A percentile compares a stretch with the other conserved stretches of the same genome.
phyloP scores from a whole-genome alignment of 164 flowering plant genomes.

The Dillenia suffruticosa region DNA sequence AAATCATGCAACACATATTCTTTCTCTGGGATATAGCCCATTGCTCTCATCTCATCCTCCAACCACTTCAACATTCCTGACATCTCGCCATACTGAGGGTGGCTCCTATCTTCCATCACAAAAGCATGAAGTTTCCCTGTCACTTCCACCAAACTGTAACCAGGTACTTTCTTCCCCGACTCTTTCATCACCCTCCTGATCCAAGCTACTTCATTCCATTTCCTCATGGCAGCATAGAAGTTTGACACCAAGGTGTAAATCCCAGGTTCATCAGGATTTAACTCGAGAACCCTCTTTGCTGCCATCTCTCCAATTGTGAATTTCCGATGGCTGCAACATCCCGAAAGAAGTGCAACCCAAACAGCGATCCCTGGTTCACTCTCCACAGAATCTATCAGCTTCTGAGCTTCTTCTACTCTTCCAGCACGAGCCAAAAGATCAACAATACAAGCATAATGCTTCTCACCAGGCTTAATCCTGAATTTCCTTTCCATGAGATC shows the following conservation, averaged over 20 bases:
- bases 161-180: slow-evolving; percentile 46
- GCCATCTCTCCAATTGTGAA: slow-evolving; percentile 35
- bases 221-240: slow-evolving; percentile 43
- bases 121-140: slow-evolving; percentile 51
- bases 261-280: slow-evolving; percentile 47
- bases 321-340: slow-evolving; percentile 37
- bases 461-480: slow-evolving; percentile 40
- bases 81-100: slow-evolving; percentile 25
- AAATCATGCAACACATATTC: slow-evolving; percentile 24
- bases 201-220: slow-evolving; percentile 47
- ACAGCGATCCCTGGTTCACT: slow-evolving; percentile 35
- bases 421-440: slow-evolving; percentile 65
- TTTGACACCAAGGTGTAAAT: slow-evolving; percentile 43
- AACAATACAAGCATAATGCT: slow-evolving; percentile 52
- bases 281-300: slow-evolving; percentile 40
- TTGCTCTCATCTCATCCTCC: slow-evolving; percentile 34
- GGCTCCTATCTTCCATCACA: slow-evolving; percentile 48
- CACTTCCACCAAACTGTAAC: slow-evolving; percentile 47
- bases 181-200: slow-evolving; percentile 42
- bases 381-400: slow-evolving; percentile 30
- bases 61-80: slow-evolving; percentile 19
- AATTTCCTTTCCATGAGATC: slow-evolving; percentile 33
- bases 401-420: slow-evolving; percentile 40
- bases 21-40: slow-evolving; percentile 20
- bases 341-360: slow-evolving; percentile 57